Evolutionary conservation across 1,139 yeast species (phyloP).

Genomic region (Pneumocystis wakefieldiae): DNA sequence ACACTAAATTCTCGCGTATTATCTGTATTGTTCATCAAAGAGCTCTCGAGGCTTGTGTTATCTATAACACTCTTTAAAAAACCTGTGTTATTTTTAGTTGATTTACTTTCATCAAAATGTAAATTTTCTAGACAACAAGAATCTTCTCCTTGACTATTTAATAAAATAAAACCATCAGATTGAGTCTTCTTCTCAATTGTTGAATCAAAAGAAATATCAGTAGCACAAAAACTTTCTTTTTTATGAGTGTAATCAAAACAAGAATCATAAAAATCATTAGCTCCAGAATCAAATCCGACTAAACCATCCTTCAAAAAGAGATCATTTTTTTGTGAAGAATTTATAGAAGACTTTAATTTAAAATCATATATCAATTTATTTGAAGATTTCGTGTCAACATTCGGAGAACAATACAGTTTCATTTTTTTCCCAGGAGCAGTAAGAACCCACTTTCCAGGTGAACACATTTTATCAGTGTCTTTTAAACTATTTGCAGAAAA

Average conservation of each 20-base stretch:
- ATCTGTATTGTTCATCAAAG: not conserved
- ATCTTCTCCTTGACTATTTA: not conserved
- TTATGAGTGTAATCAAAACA: not conserved
- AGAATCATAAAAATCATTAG: not conserved
- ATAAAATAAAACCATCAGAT: not conserved
- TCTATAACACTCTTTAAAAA: not conserved
- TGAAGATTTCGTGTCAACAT: not conserved
- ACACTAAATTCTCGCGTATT: not conserved
- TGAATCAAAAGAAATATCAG: not conserved
- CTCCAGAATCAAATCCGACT: not conserved
- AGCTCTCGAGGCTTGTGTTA: not conserved
- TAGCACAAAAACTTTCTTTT: not conserved
- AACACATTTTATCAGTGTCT: not conserved
- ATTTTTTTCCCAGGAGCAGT: not conserved
- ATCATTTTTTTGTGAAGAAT: not conserved
- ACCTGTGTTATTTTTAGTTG: not conserved
- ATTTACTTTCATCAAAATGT: not conserved
- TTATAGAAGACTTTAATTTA: not conserved
- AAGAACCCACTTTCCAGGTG: not conserved
- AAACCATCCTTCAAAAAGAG: not conserved
- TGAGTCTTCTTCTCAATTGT: not conserved
- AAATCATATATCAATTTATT: not conserved
- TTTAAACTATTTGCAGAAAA: not conserved
- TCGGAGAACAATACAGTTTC: not conserved
- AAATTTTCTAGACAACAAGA: not conserved